phyloP scores from a whole-genome alignment of 2,329 filamentous ascomycete species.

The Keithomyces neogunnii region DNA sequence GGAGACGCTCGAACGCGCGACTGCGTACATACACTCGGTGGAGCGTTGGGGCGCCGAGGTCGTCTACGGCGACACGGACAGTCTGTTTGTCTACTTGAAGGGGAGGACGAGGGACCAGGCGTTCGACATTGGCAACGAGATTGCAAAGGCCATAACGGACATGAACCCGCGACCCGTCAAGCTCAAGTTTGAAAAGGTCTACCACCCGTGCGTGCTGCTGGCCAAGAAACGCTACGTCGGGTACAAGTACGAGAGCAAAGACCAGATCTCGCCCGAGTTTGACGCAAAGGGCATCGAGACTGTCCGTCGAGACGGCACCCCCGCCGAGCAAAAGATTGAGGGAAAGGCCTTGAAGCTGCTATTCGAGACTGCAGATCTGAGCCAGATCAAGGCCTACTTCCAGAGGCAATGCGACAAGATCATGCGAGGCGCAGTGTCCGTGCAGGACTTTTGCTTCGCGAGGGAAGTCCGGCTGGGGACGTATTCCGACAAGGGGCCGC shows the following conservation, averaged over 20 bases:
- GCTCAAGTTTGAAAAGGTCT: conserved; percentile 98
- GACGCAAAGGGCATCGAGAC: conserved; percentile 99
- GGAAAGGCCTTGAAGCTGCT: conserved; percentile 83
- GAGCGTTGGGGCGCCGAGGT: conserved; percentile 89
- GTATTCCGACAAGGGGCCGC: conserved; percentile 67
- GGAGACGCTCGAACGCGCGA: conserved; percentile 89
- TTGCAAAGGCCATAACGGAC: conserved; percentile 76
- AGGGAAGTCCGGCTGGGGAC: conserved; percentile 84
- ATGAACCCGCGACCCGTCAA: conserved; percentile 89
- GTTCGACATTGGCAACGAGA: conserved; percentile 88
- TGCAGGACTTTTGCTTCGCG: conserved; percentile 95
- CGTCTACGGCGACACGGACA: conserved; percentile 96
- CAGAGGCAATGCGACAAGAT: conserved; percentile 87
- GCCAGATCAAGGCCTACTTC: conserved; percentile 82
- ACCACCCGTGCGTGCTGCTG: conserved; percentile 86
- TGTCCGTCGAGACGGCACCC: conserved; percentile 87
- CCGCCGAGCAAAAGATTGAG: conserved; percentile 92
- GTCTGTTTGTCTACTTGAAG: conserved; percentile 81
- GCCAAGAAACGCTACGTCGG: conserved; percentile 98
- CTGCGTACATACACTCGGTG: conserved; percentile 84
- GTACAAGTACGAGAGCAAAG: conserved; percentile 82
- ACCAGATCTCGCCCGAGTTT: conserved; percentile 75
- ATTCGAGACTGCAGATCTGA: conserved; percentile 84
- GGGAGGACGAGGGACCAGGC: conserved; percentile 82
- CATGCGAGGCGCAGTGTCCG: conserved; percentile 76